Conservation (phyloP, 1,139 yeast species). For the Candida freyschussii region DNA sequence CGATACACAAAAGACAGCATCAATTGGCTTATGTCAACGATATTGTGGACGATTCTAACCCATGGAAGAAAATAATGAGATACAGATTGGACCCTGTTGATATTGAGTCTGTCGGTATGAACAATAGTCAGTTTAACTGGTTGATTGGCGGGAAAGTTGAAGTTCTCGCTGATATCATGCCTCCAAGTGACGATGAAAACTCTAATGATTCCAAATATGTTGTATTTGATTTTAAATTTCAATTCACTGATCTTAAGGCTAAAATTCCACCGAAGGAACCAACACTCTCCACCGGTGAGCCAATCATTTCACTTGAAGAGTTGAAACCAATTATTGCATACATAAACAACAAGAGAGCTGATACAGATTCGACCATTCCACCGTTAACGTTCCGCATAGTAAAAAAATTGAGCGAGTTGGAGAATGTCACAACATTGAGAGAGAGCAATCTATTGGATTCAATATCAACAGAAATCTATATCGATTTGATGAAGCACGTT, state of each 20-base stretch:
- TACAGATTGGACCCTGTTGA: constrained; percentile 63
- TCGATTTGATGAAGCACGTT: constrained; percentile 50
- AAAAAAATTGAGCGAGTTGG: constrained; percentile 50
- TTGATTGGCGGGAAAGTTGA: constrained; percentile 65
- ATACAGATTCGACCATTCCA: constrained; percentile 17
- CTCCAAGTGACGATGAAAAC: constrained; percentile 43
- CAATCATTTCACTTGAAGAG: constrained; percentile 55
- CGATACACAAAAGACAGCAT: constrained; percentile 60
- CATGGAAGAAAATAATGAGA: constrained; percentile 52
- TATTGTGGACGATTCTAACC: constrained; percentile 34
- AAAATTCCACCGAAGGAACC: constrained; percentile 51
- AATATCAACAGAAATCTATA: constrained; percentile 54
- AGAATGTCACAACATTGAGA: constrained; percentile 42
- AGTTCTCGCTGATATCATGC: constrained; percentile 62
- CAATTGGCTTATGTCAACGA: constrained; percentile 36
- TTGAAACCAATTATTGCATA: constrained; percentile 56
- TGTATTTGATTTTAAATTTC: constrained; percentile 59
- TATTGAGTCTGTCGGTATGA: constrained; percentile 36
- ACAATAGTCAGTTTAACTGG: constrained; percentile 58
- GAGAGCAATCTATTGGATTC: constrained; percentile 50
- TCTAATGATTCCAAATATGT: constrained; percentile 42
- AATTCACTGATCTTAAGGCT: constrained; percentile 58
- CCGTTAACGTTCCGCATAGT: constrained; percentile 45
- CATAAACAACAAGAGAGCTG: constrained; percentile 42
- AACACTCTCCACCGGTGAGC: constrained; percentile 44